Evolutionary conservation across 75 land plant genomes (phyloP).

Genomic region (Sequoia sempervirens): DNA sequence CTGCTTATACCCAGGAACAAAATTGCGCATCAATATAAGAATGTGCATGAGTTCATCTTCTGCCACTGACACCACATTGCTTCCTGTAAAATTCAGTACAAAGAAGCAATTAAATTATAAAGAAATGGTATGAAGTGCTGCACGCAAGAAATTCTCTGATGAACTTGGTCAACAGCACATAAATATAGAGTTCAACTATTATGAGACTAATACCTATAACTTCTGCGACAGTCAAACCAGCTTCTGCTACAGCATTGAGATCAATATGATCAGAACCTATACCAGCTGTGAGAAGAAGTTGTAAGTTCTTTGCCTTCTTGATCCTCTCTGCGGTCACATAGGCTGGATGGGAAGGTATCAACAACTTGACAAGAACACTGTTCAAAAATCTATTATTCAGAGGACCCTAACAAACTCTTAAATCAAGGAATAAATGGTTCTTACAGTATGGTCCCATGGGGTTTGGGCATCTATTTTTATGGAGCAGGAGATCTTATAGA

Average conservation of each 20-base stretch:
- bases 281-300: conserved; percentile 84
- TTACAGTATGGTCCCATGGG: too few relatives aligned
- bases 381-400: conserved; percentile 84
- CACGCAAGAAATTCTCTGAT: neutral
- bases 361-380: conserved; percentile 67
- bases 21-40: conserved; percentile 80
- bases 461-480: too few relatives aligned
- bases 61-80: conserved; percentile 88
- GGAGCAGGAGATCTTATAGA: too few relatives aligned
- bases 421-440: neutral
- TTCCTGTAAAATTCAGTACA: conserved; percentile 35
- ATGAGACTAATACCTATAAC: conserved; percentile 43
- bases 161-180: neutral
- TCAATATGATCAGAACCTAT: conserved; percentile 94
- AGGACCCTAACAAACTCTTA: conserved; percentile 33
- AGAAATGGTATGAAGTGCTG: neutral
- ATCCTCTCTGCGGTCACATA: conserved; percentile 88
- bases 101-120: neutral
- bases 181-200: neutral
- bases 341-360: conserved; percentile 94
- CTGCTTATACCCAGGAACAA: conserved; percentile 76
- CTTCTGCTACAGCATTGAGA: conserved; percentile 72
- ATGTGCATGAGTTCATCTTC: conserved; percentile 97
- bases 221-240: conserved; percentile 88
- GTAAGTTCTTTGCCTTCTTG: conserved; percentile 79